A percentile compares a stretch with the other conserved stretches of the same genome.
phyloP scores from a whole-genome alignment of 2,329 filamentous ascomycete species.

The Phyllosticta ampelicida region DNA sequence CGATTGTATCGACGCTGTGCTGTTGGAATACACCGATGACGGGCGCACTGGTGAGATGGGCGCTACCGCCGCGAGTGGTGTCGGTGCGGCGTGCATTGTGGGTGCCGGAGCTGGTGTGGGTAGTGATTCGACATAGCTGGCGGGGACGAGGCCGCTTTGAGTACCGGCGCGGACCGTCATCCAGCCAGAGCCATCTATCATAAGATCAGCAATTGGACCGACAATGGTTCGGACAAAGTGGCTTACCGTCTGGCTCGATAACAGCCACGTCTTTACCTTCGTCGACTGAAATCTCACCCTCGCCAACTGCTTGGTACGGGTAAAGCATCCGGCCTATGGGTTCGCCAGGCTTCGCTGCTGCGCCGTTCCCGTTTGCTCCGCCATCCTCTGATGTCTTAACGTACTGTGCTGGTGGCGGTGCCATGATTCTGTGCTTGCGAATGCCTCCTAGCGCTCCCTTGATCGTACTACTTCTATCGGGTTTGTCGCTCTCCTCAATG shows the following conservation, averaged over 20 bases:
- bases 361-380: slow-evolving; percentile 28
- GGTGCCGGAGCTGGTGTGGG: slow-evolving; percentile 19
- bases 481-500: slow-evolving; percentile 44
- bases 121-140: slow-evolving; percentile 67
- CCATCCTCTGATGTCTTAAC: slow-evolving; percentile 47
- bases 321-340: slow-evolving; percentile 85
- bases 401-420: slow-evolving; percentile 77
- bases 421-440: slow-evolving; percentile 62
- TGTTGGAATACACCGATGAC: slow-evolving; percentile 59
- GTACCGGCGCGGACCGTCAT: slow-evolving; percentile 66
- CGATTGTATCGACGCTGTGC: slow-evolving; percentile 60
- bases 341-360: slow-evolving; percentile 32
- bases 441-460: slow-evolving; percentile 18
- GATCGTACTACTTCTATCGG: slow-evolving; percentile 25
- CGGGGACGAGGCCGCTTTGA: slow-evolving; percentile 76
- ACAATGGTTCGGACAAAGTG: slow-evolving; percentile 9
- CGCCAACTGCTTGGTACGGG: slow-evolving; percentile 65
- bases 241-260: slow-evolving; percentile 78
- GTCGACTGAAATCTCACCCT: slow-evolving; percentile 69
- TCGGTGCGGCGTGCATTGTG: neutral
- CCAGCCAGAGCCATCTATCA: slow-evolving; percentile 87
- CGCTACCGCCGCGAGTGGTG: slow-evolving; percentile 31
- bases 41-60: slow-evolving; percentile 23
- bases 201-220: neutral
- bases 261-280: slow-evolving; percentile 67